Evolutionary conservation across 352 stramenopile genomes (phyloP).

Genomic region (Pythium diclinum): DNA sequence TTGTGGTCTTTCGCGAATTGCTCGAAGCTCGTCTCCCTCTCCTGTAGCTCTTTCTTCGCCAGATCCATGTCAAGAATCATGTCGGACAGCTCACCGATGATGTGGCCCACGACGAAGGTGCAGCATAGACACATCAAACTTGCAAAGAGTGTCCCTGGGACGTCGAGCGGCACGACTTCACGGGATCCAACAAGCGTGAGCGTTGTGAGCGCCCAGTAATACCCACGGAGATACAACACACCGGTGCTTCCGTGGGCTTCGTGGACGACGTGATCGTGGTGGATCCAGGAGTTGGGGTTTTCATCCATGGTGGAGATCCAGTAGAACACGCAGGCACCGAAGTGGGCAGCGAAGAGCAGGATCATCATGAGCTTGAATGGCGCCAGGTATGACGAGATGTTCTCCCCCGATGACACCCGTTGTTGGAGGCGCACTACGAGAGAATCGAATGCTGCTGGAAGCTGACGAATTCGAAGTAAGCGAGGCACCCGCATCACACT

Average conservation of each 20-base stretch:
- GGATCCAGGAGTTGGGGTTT: slow-evolving; percentile 61
- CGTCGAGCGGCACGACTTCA: slow-evolving; percentile 64
- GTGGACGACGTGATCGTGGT: slow-evolving; percentile 70
- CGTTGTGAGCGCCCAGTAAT: slow-evolving; percentile 78
- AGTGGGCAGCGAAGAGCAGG: slow-evolving; percentile 59
- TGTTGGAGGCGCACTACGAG: slow-evolving; percentile 70
- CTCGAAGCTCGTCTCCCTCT: slow-evolving; percentile 62
- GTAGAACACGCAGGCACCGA: slow-evolving; percentile 67
- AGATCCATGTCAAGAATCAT: slow-evolving; percentile 76
- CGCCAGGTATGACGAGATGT: slow-evolving; percentile 62
- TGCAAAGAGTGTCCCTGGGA: slow-evolving; percentile 62
- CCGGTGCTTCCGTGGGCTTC: slow-evolving; percentile 47
- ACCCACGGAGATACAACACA: slow-evolving; percentile 64
- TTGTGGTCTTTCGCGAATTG: slow-evolving; percentile 68
- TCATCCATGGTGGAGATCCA: slow-evolving; percentile 61
- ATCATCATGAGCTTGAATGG: slow-evolving; percentile 64
- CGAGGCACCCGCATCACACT: slow-evolving; percentile 57
- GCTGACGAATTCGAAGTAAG: slow-evolving; percentile 41
- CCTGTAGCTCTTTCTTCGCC: slow-evolving; percentile 68
- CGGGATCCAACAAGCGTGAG: slow-evolving; percentile 65
- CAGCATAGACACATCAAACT: slow-evolving; percentile 63
- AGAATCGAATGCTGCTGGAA: slow-evolving; percentile 48
- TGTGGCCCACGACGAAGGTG: slow-evolving; percentile 76
- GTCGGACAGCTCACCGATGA: slow-evolving; percentile 72
- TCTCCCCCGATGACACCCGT: slow-evolving; percentile 45